Base-by-base conservation (phyloP, 768 basidiomycete species). In the Lentinula guzmanii region DNA sequence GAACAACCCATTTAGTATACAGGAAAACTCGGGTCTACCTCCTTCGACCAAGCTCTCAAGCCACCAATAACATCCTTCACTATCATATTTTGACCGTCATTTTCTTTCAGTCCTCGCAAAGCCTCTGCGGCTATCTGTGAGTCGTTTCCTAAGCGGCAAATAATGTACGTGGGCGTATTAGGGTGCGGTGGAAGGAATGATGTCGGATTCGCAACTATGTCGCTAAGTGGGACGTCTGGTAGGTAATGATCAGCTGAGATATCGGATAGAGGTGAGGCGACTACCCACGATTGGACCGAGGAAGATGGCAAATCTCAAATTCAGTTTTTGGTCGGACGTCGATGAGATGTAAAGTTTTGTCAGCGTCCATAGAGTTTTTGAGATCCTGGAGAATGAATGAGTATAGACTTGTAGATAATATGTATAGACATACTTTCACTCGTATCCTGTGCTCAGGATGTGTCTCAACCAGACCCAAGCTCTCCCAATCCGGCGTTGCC, bases 111-210 rank as follows among this genome's bases (percentile, higher is more conserved):
- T 16, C 67, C 68, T 60, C 81, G 72, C 18, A 93, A 68, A 5
- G 86, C 85, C 39, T 85, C 78, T 0, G 86, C 94, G 34, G 95
- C 96, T 18, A 92, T 82, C 70, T 93, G 91, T 1, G 93, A 96
- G 71, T 98, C 96, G 68, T 98, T 98, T 4, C 96, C 95, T 21
- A 93, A 77, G 34, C 93, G 82, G 72, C 95, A 98, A 31, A 97
- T 72, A 16, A 97, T 75, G 62, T 86, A 86, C 5, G 76, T 76
- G 8, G 76, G 71, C 9, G 65, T 70, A 18, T 63, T 58, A 31
- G 62, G 52, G 43, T 68, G 64, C 3, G 64, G 42, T 5, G 75
- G 67, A n/a, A 85, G 54, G 58, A 77, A 71, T 1, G 72, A 65
- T n/a, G 70, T 64, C 0, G 93, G 94, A 59, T 86, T 75, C 2